These are phyloP conservation scores for Russula olivacea DNA, from an alignment of 768 basidiomycete species.

Conservation along the genomic window DNA sequence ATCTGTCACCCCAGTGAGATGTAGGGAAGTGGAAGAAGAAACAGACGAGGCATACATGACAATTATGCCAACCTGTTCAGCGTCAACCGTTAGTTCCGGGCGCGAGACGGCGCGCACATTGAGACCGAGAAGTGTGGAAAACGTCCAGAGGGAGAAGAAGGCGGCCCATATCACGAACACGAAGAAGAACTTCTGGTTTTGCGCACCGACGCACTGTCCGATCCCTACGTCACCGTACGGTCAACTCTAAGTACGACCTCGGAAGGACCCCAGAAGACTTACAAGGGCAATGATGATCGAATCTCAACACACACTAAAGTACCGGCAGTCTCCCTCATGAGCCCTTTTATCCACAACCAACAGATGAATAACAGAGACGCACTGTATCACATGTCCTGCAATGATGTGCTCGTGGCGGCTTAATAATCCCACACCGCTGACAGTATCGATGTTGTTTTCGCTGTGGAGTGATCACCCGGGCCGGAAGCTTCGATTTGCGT, in stretches of 20 bases:
- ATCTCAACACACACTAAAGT: constrained; percentile 70
- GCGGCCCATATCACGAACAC: constrained; percentile 66
- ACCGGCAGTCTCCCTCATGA: neutral
- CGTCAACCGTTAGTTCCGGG: constrained; percentile 41
- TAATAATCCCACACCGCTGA: constrained; percentile 52
- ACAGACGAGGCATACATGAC: constrained; percentile 50
- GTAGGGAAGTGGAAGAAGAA: neutral
- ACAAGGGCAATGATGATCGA: constrained; percentile 91
- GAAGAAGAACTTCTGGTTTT: constrained; percentile 91
- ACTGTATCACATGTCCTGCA: constrained; percentile 81
- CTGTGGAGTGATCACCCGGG: constrained; percentile 40
- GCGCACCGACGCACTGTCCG: constrained; percentile 89
- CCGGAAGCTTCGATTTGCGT: constrained; percentile 29
- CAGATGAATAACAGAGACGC: constrained; percentile 30
- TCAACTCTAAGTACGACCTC: neutral
- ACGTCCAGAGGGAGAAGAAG: constrained; percentile 57
- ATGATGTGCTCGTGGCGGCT: constrained; percentile 74
- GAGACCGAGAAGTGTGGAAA: constrained; percentile 53
- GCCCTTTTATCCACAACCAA: neutral
- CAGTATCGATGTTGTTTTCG: constrained; percentile 66
- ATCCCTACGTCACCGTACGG: constrained; percentile 53
- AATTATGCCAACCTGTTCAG: constrained; percentile 67
- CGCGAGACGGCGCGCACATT: constrained; percentile 35
- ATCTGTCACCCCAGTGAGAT: constrained; percentile 34
- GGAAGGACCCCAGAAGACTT: constrained; percentile 28